Percentiles rank a stretch among this genome's conserved stretches.
Conservation (phyloP, 495 filamentous ascomycete species). For the Aspergillus mulundensis region DNA sequence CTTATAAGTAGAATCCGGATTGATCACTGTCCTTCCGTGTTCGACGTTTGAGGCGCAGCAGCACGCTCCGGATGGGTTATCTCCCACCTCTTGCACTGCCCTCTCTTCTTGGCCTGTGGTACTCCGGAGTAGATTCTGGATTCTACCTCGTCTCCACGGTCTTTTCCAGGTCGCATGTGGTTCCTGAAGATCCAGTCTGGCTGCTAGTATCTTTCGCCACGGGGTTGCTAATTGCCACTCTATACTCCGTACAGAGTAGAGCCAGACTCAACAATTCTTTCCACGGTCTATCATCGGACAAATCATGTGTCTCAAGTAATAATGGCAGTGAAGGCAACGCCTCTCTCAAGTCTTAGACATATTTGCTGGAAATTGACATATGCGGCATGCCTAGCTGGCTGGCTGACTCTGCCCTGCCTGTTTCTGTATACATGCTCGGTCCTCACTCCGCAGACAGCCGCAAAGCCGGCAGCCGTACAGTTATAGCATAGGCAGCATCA, state of each 20-base stretch:
- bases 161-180: not conserved
- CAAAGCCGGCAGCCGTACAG: not conserved
- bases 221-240: constrained; percentile 5
- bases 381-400: not conserved
- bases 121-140: not conserved
- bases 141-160: constrained; percentile 4
- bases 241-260: not conserved
- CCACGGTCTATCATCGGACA: not conserved
- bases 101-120: not conserved
- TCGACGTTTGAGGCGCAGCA: not conserved
- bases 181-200: constrained; percentile 7
- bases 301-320: not conserved
- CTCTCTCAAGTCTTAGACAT: not conserved
- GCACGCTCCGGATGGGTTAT: not conserved
- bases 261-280: not conserved
- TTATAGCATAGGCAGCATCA: constrained; percentile 3
- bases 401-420: constrained; percentile 1
- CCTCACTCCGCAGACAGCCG: not conserved
- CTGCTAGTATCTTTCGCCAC: not conserved
- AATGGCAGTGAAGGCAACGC: not conserved
- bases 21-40: not conserved
- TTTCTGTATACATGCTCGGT: not conserved
- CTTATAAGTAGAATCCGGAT: not conserved
- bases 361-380: not conserved
- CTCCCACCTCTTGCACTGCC: constrained; percentile 2